These are phyloP conservation scores for Paramicrosporidium saccamoebae DNA, from an alignment of 371 early-diverging fungal genomes.

Conservation along the genomic window DNA sequence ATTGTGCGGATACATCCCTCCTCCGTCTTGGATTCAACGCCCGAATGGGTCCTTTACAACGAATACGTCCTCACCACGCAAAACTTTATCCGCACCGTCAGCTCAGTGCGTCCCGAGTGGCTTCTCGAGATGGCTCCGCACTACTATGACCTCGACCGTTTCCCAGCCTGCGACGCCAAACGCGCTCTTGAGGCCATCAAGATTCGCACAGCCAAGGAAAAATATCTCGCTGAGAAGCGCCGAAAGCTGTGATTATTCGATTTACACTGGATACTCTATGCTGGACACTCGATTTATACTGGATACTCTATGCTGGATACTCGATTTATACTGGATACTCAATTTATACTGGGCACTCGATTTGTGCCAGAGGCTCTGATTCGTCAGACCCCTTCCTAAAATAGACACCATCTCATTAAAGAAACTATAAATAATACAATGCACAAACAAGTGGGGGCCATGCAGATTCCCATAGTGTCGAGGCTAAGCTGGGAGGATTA, in stretches of 20 bases:
- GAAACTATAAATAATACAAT: conserved; percentile 4
- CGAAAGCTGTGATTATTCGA: too few species aligned
- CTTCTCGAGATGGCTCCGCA: conserved; percentile 48
- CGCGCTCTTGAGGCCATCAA: conserved; percentile 42
- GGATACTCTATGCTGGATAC: too few species aligned
- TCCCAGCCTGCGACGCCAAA: conserved; percentile 69
- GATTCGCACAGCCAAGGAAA: too few species aligned
- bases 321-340: too few species aligned
- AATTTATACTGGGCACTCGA: too few species aligned
- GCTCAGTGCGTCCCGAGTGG: conserved; percentile 63
- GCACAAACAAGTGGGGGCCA: too few species aligned
- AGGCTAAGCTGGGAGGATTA: conserved; percentile 8
- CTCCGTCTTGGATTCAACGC: conserved; percentile 42
- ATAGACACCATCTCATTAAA: not conserved
- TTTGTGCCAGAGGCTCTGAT: too few species aligned
- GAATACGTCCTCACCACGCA: conserved; percentile 86
- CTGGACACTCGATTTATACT: too few species aligned
- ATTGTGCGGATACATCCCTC: conserved; percentile 78
- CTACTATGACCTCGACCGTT: conserved; percentile 43
- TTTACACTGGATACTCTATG: too few species aligned
- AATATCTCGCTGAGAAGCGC: too few species aligned
- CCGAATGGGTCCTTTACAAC: conserved; percentile 88
- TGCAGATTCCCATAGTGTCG: conserved; percentile 7
- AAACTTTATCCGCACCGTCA: conserved; percentile 74
- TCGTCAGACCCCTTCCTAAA: too few species aligned